Conservation (phyloP, 257 asterid genomes). For the Misopates orontium region DNA sequence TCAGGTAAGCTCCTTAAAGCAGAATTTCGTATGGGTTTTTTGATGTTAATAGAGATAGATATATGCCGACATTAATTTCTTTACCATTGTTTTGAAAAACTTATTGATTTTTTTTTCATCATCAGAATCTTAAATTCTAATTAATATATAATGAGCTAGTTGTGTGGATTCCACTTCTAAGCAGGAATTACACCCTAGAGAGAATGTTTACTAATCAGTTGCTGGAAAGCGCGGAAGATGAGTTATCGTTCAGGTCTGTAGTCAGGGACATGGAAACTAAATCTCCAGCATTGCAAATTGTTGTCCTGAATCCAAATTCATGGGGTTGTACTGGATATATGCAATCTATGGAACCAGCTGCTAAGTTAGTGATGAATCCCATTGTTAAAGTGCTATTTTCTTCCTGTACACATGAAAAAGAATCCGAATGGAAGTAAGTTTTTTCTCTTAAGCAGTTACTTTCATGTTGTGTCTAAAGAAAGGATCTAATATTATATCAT, state of each 20-base stretch:
- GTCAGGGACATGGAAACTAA: constrained; percentile 71
- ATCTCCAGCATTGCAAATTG: constrained; percentile 59
- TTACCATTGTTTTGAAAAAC: background rate
- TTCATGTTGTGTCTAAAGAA: too few species aligned
- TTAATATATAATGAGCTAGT: too few species aligned
- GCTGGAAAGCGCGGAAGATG: constrained; percentile 83
- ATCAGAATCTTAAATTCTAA: too few species aligned
- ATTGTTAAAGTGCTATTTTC: constrained; percentile 64
- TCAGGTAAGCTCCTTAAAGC: constrained; percentile 47
- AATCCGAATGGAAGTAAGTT: constrained; percentile 57
- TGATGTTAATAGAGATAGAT: constrained; percentile 8
- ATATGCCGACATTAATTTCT: background rate
- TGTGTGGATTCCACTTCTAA: constrained; percentile 13
- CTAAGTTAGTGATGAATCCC: constrained; percentile 59
- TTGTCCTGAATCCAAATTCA: constrained; percentile 78
- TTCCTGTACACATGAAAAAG: constrained; percentile 40
- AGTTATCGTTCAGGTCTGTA: constrained; percentile 74
- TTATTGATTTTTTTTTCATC: background rate
- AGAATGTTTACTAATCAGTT: constrained; percentile 74
- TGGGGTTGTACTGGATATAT: constrained; percentile 67
- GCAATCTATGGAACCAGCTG: constrained; percentile 42
- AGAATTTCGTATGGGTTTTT: constrained; percentile 12
- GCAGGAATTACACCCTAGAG: constrained; percentile 71
- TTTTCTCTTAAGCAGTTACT: background rate
- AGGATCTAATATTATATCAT: too few species aligned